Percentiles rank a stretch among this genome's conserved stretches.
These are phyloP conservation scores for Penicillium crystallinum DNA, from an alignment of 495 filamentous ascomycete genomes.

Conservation along the genomic window DNA sequence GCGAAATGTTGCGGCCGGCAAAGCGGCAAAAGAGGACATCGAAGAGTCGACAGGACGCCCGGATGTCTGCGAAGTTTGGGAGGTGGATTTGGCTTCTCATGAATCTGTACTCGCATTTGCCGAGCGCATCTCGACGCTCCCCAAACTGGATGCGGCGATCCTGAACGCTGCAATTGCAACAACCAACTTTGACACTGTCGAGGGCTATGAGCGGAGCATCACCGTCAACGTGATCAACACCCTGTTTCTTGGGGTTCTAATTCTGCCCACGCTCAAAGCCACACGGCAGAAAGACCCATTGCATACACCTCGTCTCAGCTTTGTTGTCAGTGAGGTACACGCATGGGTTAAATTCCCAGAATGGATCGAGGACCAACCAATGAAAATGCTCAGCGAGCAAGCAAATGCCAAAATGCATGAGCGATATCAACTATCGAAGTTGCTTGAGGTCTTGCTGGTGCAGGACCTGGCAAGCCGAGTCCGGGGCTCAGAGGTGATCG, in stretches of 20 bases:
- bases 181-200: conserved; percentile 16
- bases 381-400: conserved; percentile 30
- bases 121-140: conserved; percentile 27
- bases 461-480: conserved; percentile 39
- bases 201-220: conserved; percentile 44
- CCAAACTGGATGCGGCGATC: conserved; percentile 37
- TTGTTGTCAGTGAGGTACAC: conserved; percentile 41
- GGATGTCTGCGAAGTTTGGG: conserved; percentile 47
- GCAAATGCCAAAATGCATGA: conserved; percentile 20
- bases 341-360: conserved; percentile 28
- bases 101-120: conserved; percentile 37
- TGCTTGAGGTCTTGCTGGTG: conserved; percentile 45
- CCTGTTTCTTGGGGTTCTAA: conserved; percentile 39
- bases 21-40: conserved; percentile 32
- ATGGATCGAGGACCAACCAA: conserved; percentile 25
- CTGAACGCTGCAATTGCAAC: conserved; percentile 44
- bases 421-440: conserved; percentile 48
- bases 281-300: conserved; percentile 19
- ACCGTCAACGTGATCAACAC: conserved; percentile 53
- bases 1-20: conserved; percentile 44
- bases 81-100: conserved; percentile 47
- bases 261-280: conserved; percentile 38
- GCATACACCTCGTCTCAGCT: conserved; percentile 22
- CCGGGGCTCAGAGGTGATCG: conserved; percentile 36
- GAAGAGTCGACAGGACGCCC: conserved; percentile 26